A percentile compares a stretch with the other conserved stretches of the same genome.
These are phyloP conservation scores for Corynascus novoguineensis DNA, from an alignment of 495 filamentous ascomycete species.

Conservation along the genomic window DNA sequence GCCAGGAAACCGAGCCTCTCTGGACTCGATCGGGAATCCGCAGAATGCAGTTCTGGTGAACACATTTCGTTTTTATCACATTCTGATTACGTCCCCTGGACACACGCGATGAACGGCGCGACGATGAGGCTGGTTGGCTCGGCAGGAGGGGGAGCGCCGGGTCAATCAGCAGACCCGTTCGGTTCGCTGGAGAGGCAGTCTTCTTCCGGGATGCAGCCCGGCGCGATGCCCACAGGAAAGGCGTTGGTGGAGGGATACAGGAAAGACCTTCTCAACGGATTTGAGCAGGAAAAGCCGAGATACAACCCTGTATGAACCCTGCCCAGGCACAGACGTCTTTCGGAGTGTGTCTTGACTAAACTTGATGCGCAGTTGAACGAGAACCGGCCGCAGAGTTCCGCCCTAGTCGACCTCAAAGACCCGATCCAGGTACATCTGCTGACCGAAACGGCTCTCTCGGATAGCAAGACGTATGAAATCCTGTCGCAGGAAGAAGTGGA, in stretches of 20 bases:
- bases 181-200: constrained; percentile 8
- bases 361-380: constrained; percentile 30
- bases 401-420: constrained; percentile 47
- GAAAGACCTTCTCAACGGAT: constrained; percentile 39
- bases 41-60: constrained; percentile 14
- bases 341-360: constrained; percentile 4
- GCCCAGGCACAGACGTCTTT: no score
- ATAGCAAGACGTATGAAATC: constrained; percentile 77
- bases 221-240: constrained; percentile 30
- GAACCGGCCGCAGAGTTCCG: constrained; percentile 36
- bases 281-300: constrained; percentile 39
- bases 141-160: constrained; percentile 4
- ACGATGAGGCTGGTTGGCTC: constrained; percentile 11
- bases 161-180: constrained; percentile 11
- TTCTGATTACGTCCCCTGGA: background rate
- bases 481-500: constrained; percentile 89
- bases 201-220: constrained; percentile 10
- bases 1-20: background rate
- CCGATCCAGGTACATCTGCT: constrained; percentile 72
- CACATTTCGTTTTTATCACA: background rate
- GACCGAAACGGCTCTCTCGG: constrained; percentile 85
- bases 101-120: constrained; percentile 20
- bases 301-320: constrained; percentile 41
- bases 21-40: background rate
- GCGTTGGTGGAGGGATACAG: constrained; percentile 45